Evolutionary conservation across 805 yeast genomes (phyloP).

Genomic region (Jamesozyma piceae): DNA sequence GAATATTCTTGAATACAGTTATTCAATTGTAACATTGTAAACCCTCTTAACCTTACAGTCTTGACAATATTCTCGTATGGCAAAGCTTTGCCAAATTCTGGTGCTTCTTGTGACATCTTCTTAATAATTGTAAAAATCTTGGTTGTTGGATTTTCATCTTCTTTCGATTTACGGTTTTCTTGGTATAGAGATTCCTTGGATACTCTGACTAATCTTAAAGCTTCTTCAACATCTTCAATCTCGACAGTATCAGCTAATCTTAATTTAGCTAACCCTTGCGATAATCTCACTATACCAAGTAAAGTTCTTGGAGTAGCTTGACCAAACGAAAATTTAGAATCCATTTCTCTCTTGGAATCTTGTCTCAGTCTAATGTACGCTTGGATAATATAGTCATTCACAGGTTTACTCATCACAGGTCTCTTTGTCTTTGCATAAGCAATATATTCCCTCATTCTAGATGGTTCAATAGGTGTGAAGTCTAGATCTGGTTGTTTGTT

Average conservation of each 20-base stretch:
- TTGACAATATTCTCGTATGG: constrained; percentile 45
- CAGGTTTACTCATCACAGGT: constrained; percentile 76
- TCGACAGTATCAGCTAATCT: constrained; percentile 68
- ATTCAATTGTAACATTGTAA: constrained; percentile 66
- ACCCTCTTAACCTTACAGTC: constrained; percentile 70
- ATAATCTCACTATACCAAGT: constrained; percentile 79
- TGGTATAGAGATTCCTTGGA: constrained; percentile 74
- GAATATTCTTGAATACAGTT: constrained; percentile 71
- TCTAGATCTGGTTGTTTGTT: constrained; percentile 74
- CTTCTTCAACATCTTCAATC: constrained; percentile 87
- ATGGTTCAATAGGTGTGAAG: constrained; percentile 67
- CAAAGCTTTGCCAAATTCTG: constrained; percentile 26
- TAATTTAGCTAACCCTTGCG: constrained; percentile 90
- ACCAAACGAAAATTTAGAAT: constrained; percentile 67
- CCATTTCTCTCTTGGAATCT: constrained; percentile 71
- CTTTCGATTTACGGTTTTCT: constrained; percentile 40
- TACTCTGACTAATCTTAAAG: constrained; percentile 73
- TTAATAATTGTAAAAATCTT: constrained; percentile 65
- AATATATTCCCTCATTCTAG: constrained; percentile 77
- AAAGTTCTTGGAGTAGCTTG: constrained; percentile 95
- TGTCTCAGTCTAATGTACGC: constrained; percentile 87
- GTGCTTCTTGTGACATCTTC: constrained; percentile 39
- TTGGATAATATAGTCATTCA: constrained; percentile 78
- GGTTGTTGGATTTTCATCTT: constrained; percentile 58
- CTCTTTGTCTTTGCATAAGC: constrained; percentile 75